Evolutionary conservation across 345 rosid genomes (phyloP).

Genomic region (Heritiera fomes): DNA sequence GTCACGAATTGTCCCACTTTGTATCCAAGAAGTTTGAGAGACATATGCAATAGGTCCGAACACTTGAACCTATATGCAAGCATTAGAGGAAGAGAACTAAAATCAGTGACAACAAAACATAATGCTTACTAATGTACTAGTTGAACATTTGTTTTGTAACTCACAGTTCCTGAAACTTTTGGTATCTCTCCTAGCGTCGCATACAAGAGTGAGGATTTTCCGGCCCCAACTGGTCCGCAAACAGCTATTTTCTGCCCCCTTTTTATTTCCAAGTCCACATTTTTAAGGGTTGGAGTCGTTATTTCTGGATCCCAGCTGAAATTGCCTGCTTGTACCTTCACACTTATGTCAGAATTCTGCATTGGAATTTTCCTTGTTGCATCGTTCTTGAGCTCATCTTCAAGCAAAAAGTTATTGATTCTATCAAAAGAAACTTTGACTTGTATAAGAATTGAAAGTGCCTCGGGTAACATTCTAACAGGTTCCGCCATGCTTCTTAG

Average conservation of each 20-base stretch:
- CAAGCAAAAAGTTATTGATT: constrained; percentile 57
- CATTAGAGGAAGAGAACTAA: constrained; percentile 1
- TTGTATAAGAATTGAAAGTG: constrained; percentile 71
- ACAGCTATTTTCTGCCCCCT: constrained; percentile 65
- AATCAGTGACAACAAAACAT: constrained; percentile 11
- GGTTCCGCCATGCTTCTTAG: constrained; percentile 67
- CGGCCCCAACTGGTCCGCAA: constrained; percentile 82
- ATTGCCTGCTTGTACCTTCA: constrained; percentile 50
- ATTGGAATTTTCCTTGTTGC: constrained; percentile 29
- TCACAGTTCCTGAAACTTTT: constrained; percentile 65
- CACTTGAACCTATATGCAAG: constrained; percentile 47
- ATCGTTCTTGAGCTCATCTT: constrained; percentile 53
- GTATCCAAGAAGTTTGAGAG: constrained; percentile 82
- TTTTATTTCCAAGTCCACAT: constrained; percentile 47
- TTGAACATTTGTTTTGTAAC: constrained; percentile 24
- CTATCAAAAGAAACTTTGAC: constrained; percentile 64
- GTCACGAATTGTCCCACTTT: constrained; percentile 75
- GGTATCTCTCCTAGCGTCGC: constrained; percentile 73
- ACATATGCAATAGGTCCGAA: constrained; percentile 69
- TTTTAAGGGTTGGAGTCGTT: constrained; percentile 37
- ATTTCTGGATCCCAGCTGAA: constrained; percentile 74
- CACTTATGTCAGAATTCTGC: constrained; percentile 33
- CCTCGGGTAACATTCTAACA: constrained; percentile 68
- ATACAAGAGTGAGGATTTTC: constrained; percentile 69
- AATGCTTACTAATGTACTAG: not conserved